Evolutionary conservation across 768 basidiomycete species (phyloP), one percentile per base, ranked within the genome.

Genomic region (Suillus alpinus): DNA sequence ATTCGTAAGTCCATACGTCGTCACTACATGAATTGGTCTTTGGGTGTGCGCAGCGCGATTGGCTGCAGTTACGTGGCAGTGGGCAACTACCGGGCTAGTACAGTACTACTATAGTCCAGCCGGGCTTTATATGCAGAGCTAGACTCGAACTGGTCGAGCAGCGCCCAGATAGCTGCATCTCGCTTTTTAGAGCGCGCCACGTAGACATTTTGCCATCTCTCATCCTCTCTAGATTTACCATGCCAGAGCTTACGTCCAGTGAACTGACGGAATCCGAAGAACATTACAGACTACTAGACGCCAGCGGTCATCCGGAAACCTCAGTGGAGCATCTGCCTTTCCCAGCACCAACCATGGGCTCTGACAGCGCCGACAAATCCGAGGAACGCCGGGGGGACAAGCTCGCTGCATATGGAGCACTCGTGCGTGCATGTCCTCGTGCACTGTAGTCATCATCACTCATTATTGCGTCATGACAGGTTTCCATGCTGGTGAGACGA

Each of bases 311-410:
- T 0, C 4, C 36, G 2, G 58, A 37, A 31, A 20, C 23, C 10
- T 40, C 56, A 20, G 26, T 1, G 3, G 53, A 39, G 16, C 16
- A 55, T 18, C 53, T 55, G 3, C 53, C 53, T 16, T 29, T 55
- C 6, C 53, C 53, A 16, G 7, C 41, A 56, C 34, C 56, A 36
- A 34, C 37, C 4, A 62, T 75, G 77, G 57, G 58, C n/a, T 63
- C 68, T 12, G 70, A 71, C 61, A 67, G 44, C 56, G 1, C 62
- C 23, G 23, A 66, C 26, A 81, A 67, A 51, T 67, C 66, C 39
- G 81, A 84, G 63, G 71, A 69, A 0, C 74, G 82, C 37, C 31
- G 50, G 26, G 76, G 79, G 0, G 83, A 84, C 61, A 44, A 34
- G 1, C 26, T 70, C 10, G 79, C 81, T 0, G 65, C 65, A 20